Evolutionary conservation across 2,329 filamentous ascomycete genomes (phyloP).

Genomic region (Fusarium metavorans): DNA sequence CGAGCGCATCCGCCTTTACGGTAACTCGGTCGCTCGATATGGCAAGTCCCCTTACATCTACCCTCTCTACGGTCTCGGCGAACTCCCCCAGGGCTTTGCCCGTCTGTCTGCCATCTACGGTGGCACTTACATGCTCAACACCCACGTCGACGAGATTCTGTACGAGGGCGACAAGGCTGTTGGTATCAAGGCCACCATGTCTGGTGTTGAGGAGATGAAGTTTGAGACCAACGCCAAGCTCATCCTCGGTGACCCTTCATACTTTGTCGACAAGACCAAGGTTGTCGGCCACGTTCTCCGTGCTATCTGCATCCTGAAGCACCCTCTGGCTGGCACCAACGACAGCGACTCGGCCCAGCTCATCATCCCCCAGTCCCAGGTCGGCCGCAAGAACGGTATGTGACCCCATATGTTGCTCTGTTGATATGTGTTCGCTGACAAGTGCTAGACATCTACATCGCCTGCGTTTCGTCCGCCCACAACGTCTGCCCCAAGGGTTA

Average conservation of each 20-base stretch:
- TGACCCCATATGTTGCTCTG: neutral
- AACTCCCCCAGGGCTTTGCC: slow-evolving; percentile 97
- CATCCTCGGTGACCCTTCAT: slow-evolving; percentile 95
- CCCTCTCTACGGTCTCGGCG: slow-evolving; percentile 95
- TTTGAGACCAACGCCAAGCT: slow-evolving; percentile 97
- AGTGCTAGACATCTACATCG: slow-evolving; percentile 88
- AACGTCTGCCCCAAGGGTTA: slow-evolving; percentile 99
- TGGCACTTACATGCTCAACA: slow-evolving; percentile 99
- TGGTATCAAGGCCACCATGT: slow-evolving; percentile 98
- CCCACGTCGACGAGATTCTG: slow-evolving; percentile 87
- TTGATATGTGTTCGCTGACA: slow-evolving; percentile 11
- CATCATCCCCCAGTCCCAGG: slow-evolving; percentile 97
- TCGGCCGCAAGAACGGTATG: slow-evolving; percentile 94
- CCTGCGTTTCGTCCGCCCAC: slow-evolving; percentile 93
- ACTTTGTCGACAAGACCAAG: slow-evolving; percentile 91
- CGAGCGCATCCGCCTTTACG: slow-evolving; percentile 93
- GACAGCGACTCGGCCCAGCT: slow-evolving; percentile 91
- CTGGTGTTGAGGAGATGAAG: slow-evolving; percentile 89
- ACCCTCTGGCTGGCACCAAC: slow-evolving; percentile 90
- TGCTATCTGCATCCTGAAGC: slow-evolving; percentile 97
- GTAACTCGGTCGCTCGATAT: slow-evolving; percentile 96
- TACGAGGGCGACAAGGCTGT: slow-evolving; percentile 89
- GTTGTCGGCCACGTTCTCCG: slow-evolving; percentile 91
- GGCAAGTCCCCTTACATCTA: slow-evolving; percentile 99
- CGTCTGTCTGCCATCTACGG: slow-evolving; percentile 98